Percentiles rank a stretch among this genome's conserved stretches.
Evolutionary conservation across 805 yeast genomes (phyloP).

Genomic region (Schizosaccharomyces osmophilus): DNA sequence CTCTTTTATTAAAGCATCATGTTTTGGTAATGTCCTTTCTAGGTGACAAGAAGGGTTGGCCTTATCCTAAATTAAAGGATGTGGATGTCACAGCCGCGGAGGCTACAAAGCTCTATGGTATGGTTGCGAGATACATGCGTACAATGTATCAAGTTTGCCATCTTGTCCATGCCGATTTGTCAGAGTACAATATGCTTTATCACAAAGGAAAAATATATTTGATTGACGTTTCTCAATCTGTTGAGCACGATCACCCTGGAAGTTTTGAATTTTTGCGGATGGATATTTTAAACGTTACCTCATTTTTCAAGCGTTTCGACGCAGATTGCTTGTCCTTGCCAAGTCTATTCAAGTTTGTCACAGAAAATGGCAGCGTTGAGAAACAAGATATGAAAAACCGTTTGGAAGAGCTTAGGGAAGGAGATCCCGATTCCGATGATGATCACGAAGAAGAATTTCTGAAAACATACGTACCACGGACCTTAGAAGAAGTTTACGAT

Average conservation of each 20-base stretch:
- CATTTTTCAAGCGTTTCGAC: constrained; percentile 34
- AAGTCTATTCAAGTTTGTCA: constrained; percentile 52
- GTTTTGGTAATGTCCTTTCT: constrained; percentile 87
- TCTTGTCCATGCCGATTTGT: constrained; percentile 84
- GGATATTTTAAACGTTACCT: constrained; percentile 92
- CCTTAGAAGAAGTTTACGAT: constrained; percentile 21
- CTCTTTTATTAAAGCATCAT: constrained; percentile 66
- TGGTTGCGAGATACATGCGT: constrained; percentile 65
- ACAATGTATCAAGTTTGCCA: constrained; percentile 69
- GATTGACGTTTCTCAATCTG: constrained; percentile 91
- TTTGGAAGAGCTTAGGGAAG: constrained; percentile 15
- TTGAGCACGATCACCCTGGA: constrained; percentile 95
- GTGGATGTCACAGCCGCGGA: constrained; percentile 30
- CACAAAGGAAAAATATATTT: constrained; percentile 58
- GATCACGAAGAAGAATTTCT: constrained; percentile 76
- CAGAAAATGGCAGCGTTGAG: constrained; percentile 8
- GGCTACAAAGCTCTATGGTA: constrained; percentile 34
- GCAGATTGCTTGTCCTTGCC: constrained; percentile 65
- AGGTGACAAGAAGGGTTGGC: constrained; percentile 51
- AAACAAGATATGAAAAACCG: constrained; percentile 11
- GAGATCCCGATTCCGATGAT: constrained; percentile 23
- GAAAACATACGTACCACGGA: constrained; percentile 59
- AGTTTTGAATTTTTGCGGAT: constrained; percentile 80
- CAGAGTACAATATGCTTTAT: constrained; percentile 74
- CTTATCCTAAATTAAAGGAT: constrained; percentile 75